A percentile compares a stretch with the other conserved stretches of the same genome.
Evolutionary conservation across 352 stramenopile species (phyloP).

Genomic region (Phytophthora pini): DNA sequence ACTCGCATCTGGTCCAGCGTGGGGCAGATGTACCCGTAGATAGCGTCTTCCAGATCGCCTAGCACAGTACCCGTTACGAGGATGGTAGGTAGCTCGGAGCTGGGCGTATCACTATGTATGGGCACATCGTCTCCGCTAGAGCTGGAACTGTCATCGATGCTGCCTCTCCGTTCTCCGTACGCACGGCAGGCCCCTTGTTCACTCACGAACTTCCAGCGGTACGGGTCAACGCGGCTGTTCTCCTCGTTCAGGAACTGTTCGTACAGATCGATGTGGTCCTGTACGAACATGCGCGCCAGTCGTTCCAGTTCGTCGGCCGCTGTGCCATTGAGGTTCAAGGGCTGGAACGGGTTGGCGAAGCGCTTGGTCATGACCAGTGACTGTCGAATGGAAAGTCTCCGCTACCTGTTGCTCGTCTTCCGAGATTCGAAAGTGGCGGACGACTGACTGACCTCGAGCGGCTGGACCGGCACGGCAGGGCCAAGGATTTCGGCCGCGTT

Average conservation of each 20-base stretch:
- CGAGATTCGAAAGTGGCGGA: conserved; percentile 14
- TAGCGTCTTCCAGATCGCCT: conserved; percentile 51
- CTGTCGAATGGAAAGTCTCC: conserved; percentile 4
- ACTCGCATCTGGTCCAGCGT: conserved; percentile 47
- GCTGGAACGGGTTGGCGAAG: conserved; percentile 53
- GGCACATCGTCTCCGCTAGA: conserved; percentile 32
- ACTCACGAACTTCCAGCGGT: conserved; percentile 50
- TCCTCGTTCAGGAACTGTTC: conserved; percentile 45
- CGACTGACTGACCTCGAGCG: neutral
- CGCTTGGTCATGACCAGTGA: conserved; percentile 33
- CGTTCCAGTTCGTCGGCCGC: conserved; percentile 34
- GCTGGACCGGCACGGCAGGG: neutral
- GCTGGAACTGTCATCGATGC: conserved; percentile 30
- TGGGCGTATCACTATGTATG: conserved; percentile 32
- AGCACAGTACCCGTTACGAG: conserved; percentile 45
- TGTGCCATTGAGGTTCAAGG: conserved; percentile 36
- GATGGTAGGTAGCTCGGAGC: conserved; percentile 32
- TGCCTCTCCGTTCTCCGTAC: conserved; percentile 42
- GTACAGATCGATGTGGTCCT: conserved; percentile 49
- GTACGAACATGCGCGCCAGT: conserved; percentile 46
- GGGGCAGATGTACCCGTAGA: conserved; percentile 50
- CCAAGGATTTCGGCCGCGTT: conserved; percentile 9
- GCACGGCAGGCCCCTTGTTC: conserved; percentile 46
- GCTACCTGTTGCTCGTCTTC: neutral
- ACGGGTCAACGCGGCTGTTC: conserved; percentile 37